phyloP scores from a whole-genome alignment of 192 early-diverging fungal species.

The Chytriomyces hyalinus region DNA sequence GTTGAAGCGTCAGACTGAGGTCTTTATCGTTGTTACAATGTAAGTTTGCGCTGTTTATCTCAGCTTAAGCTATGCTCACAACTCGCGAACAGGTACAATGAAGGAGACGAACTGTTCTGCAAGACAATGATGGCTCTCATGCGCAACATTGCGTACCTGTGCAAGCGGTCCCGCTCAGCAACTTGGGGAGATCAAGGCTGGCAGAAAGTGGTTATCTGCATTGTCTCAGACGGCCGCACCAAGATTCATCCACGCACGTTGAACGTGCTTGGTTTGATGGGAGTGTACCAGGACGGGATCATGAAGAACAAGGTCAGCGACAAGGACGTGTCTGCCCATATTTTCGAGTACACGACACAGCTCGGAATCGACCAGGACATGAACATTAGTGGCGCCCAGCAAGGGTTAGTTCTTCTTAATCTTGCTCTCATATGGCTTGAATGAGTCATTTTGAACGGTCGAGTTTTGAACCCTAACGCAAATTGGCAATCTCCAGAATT shows the following conservation, averaged over 20 bases:
- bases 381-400: conserved; percentile 68
- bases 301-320: conserved; percentile 69
- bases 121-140: conserved; percentile 86
- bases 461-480: not conserved
- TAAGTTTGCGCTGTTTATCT: conserved; percentile 54
- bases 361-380: conserved; percentile 66
- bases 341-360: conserved; percentile 93
- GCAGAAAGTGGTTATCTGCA: conserved; percentile 92
- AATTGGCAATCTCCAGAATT: conserved; percentile 21
- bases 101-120: conserved; percentile 89
- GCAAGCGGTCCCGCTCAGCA: conserved; percentile 74
- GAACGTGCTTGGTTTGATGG: conserved; percentile 81
- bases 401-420: conserved; percentile 50
- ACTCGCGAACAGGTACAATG: conserved; percentile 54
- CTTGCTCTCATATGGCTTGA: not conserved
- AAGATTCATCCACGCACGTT: conserved; percentile 80
- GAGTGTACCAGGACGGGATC: conserved; percentile 63
- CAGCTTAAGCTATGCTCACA: not conserved
- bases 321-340: conserved; percentile 75
- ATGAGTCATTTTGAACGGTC: too few species aligned
- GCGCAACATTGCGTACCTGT: conserved; percentile 91
- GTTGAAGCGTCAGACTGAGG: conserved; percentile 77
- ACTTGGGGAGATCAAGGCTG: conserved; percentile 81
- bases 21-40: conserved; percentile 95
- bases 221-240: conserved; percentile 87